These are phyloP conservation scores for Cephaloascus fragrans DNA, from an alignment of 805 yeast genomes.

Conservation along the genomic window DNA sequence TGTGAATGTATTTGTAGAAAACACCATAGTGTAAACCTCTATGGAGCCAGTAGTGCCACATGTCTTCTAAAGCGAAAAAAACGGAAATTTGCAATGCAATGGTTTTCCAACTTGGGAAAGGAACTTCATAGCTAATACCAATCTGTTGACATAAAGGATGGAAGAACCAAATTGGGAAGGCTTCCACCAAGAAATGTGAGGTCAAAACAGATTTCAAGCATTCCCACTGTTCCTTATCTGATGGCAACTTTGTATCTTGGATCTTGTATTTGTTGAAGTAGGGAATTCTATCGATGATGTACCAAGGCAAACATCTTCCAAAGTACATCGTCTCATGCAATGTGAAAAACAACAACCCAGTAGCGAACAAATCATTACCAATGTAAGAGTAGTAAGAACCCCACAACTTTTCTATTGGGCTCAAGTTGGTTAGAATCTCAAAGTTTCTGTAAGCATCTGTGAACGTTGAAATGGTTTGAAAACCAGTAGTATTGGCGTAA, in stretches of 20 bases:
- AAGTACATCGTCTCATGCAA: slow-evolving; percentile 87
- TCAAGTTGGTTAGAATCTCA: slow-evolving; percentile 21
- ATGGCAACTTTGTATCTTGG: slow-evolving; percentile 78
- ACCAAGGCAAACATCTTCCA: slow-evolving; percentile 91
- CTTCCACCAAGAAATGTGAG: slow-evolving; percentile 88
- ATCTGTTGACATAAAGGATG: slow-evolving; percentile 82
- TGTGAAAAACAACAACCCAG: slow-evolving; percentile 75
- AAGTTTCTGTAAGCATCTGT: slow-evolving; percentile 14
- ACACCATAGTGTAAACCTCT: slow-evolving; percentile 81
- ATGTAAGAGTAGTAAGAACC: slow-evolving; percentile 80
- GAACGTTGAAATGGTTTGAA: slow-evolving; percentile 11
- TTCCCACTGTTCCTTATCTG: slow-evolving; percentile 82
- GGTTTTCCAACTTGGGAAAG: slow-evolving; percentile 64
- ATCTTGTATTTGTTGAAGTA: slow-evolving; percentile 81
- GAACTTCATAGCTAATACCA: slow-evolving; percentile 71
- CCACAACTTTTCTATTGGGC: slow-evolving; percentile 65
- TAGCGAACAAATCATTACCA: slow-evolving; percentile 83
- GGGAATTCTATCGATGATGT: slow-evolving; percentile 75
- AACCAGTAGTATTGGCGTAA: neutral
- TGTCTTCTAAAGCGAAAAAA: slow-evolving; percentile 82
- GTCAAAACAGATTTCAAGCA: slow-evolving; percentile 78
- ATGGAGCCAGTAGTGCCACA: slow-evolving; percentile 97
- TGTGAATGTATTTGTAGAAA: slow-evolving; percentile 88
- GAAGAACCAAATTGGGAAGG: slow-evolving; percentile 94
- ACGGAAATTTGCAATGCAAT: slow-evolving; percentile 59